Evolutionary conservation across 495 filamentous ascomycete genomes (phyloP).

Genomic region (Astrothelium macrocarpum): DNA sequence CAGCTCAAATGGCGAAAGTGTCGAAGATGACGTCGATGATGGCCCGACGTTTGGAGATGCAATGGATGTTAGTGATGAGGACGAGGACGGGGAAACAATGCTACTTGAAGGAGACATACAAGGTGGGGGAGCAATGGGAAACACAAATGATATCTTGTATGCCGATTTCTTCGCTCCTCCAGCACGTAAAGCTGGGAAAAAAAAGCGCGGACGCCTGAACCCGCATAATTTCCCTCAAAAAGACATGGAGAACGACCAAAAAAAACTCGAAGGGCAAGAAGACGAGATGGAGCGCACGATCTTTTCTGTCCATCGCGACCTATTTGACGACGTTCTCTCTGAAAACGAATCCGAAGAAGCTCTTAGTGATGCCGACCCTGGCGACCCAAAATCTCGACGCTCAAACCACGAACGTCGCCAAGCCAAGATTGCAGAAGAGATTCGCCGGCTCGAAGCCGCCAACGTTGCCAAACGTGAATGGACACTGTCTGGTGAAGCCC

Average conservation of each 20-base stretch:
- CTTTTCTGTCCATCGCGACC: slow-evolving; percentile 76
- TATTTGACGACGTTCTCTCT: slow-evolving; percentile 68
- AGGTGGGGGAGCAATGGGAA: slow-evolving; percentile 42
- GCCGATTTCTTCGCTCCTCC: slow-evolving; percentile 86
- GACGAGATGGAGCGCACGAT: slow-evolving; percentile 73
- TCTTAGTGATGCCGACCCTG: slow-evolving; percentile 27
- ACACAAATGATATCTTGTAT: slow-evolving; percentile 80
- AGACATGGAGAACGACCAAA: slow-evolving; percentile 26
- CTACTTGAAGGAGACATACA: slow-evolving; percentile 43
- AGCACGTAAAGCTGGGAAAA: slow-evolving; percentile 53
- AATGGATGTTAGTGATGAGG: slow-evolving; percentile 46
- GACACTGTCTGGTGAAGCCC: slow-evolving; percentile 83
- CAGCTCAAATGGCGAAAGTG: slow-evolving; percentile 27
- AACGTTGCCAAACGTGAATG: slow-evolving; percentile 87
- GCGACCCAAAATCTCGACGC: slow-evolving; percentile 45
- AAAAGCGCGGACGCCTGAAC: slow-evolving; percentile 34
- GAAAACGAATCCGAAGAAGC: slow-evolving; percentile 25
- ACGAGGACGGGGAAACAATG: slow-evolving; percentile 40
- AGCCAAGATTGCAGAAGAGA: slow-evolving; percentile 77
- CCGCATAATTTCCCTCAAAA: slow-evolving; percentile 32
- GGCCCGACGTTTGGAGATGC: slow-evolving; percentile 71
- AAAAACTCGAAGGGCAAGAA: slow-evolving; percentile 39
- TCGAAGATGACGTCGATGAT: slow-evolving; percentile 44
- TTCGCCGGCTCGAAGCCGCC: slow-evolving; percentile 77
- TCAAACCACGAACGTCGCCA: slow-evolving; percentile 82